Base-by-base conservation (phyloP, 768 basidiomycete genomes). In the Plicaturopsis crispa region DNA sequence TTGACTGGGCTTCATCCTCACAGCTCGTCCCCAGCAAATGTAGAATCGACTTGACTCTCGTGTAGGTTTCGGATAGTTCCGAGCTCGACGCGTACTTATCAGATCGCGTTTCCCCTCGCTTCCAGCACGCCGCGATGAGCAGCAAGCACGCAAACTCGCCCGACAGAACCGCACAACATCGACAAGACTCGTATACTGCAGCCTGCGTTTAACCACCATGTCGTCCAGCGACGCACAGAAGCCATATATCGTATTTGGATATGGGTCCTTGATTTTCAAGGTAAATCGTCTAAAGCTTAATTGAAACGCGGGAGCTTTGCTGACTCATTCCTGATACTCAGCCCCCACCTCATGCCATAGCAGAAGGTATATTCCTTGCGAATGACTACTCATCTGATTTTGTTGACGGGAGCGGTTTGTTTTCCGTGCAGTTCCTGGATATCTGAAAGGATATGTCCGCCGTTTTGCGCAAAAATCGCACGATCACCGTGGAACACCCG, bases 261-360 rank as follows among this genome's bases (percentile, higher is more conserved):
- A 96, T 48, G 91, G 91, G 8, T 91, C 88, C 5, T 70, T 96
- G 28, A 92, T 94, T 41, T 94, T 85, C 73, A 93, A 90, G 73
- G 90, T 82, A 51, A 40, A 55, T 37, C 4, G 11, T 32, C 12
- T 3, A 41, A 38, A 34, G 2, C 21, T 18, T 35, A 14, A 2
- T 36, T 34, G 4, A 35, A 24, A n/a, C 14, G 43, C 21, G 21
- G 21, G 22, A 43, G 41, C 24, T 35, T 18, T 40, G 36, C 13
- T 18, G 24, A 42, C 26, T 19, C 3, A 38, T 35, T 1, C 40
- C 31, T 34, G 23, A 14, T 24, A 30, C 24, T 17, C 36, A 93
- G 90, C 87, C 87, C 21, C 87, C 87, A 11, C 88, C 88, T 3
- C 84, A 91, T 51, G 76, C 83, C 23, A 63, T 82, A 17, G 62